Evolutionary conservation across 177 flowering plant species (phyloP), one percentile per base, ranked within the genome.

Genomic region (Vitis hybrid): DNA sequence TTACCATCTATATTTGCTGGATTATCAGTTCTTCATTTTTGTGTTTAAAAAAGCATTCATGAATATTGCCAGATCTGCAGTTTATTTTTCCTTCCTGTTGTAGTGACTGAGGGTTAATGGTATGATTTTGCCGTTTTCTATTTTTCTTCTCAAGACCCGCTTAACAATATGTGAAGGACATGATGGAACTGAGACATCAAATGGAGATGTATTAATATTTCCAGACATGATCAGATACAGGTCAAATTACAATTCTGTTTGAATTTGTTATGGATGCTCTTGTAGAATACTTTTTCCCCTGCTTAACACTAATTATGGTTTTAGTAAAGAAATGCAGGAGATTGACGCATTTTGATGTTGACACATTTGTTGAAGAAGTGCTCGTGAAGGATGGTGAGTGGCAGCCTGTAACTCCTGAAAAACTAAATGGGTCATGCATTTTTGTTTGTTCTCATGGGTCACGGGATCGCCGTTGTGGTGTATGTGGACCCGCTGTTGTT

Each of bases 211-310:
- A 59, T 78, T 94, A 67, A 94, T 94, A 65, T 94, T 94, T 72
- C 98, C 98, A 17, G 97, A 94, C 80, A 91, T 93, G 97, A 70
- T 88, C 76, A 82, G 96, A 91, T 94, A 94, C 92, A 92, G 97
- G 98, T 91, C 50, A 80, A 50, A 56, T 50, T 62, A 30, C 56
- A 15, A 54, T 9, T 57, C 50, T 45, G 3, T 54, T 23, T 18
- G 19, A 15, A 5, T 51, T 13, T 32, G 66, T 66, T 56, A 8
- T 63, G 1, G 10, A 39, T 71, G 54, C 64, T 60, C 60, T 32
- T 60, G 34, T 6, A 32, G 56, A 30, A 32, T 66, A 54, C 57
- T 2, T 55, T 60, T 13, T 3, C 11, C 6, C n/a, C 13, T 63
- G 10, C 19, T 2, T 6, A 2, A 5, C 18, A 19, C 19, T 69